Base-by-base conservation (phyloP, 192 early-diverging fungal genomes). In the Coemansia sp. region DNA sequence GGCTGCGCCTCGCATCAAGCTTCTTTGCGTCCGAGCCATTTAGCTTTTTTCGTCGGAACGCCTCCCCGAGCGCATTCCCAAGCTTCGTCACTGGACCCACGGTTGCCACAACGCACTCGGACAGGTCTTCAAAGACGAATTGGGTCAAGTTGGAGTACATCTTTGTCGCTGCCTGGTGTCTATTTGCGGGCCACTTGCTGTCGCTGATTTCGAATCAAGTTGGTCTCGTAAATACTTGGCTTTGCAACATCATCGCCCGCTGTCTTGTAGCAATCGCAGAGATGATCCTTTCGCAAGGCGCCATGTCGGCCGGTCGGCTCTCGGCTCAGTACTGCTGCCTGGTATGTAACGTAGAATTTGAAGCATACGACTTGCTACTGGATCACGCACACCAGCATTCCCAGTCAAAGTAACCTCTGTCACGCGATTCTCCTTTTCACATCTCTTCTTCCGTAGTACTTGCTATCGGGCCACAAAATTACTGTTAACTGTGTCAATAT, bases 401-500 rank as follows among this genome's bases (percentile, higher is more conserved):
- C 13, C 25, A 23, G 48, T 23, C 48, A 52, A 14, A 52, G 48
- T 52, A 26, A 5, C 48, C 23, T 26, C 25, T 26, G 18, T 45
- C 41, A 42, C 3, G 16, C 41, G 16, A 42, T 6, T 6, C 38
- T 8, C 38, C 45, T 50, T 21, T 26, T 2, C 8, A 21, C 18
- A 21, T 26, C n/a, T 13, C 25, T 52, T 52, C 7, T 23, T 12
- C 14, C 13, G 4, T 23, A 14, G 48, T n/a, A 12, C 48, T 52
- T 26, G 13, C 12, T 52, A 52, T 6, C 12, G 25, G 13, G 23
- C 48, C 25, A 52, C 48, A 52, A 52, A 52, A 52, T 52, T 52
- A 52, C 48, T 52, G 48, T 50, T 61, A 25, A n/a, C 31, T 62
- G 25, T 62, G 39, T 31, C 39, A 26, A 31, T 61, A 28, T 25